These are phyloP conservation scores for Medicago truncatula DNA, from an alignment of 306 rosid species.

Conservation along the genomic window DNA sequence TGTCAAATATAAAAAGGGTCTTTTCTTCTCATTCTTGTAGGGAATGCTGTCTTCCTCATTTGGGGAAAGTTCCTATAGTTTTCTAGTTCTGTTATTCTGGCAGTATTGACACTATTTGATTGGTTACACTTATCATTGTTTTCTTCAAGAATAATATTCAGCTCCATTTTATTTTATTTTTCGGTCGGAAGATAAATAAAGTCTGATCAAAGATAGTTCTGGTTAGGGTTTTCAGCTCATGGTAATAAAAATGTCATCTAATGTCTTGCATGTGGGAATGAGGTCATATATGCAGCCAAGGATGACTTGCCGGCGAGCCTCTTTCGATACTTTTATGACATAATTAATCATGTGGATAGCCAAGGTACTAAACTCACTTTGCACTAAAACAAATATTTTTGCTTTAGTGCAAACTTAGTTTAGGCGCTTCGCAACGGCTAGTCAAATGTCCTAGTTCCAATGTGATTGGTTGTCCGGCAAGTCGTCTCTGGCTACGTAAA, in stretches of 20 bases:
- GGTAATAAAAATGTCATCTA: slow-evolving; percentile 52
- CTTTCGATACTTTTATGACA: neutral
- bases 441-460: neutral
- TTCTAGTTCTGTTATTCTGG: slow-evolving; percentile 22
- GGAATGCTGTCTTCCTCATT: slow-evolving; percentile 57
- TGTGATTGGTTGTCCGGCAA: slow-evolving; percentile 57
- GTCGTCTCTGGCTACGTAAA: slow-evolving; percentile 79
- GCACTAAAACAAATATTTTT: neutral
- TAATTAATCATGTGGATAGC: neutral
- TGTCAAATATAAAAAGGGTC: slow-evolving; percentile 21
- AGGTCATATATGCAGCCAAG: slow-evolving; percentile 94
- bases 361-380: neutral
- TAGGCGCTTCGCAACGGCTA: neutral
- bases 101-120: slow-evolving; percentile 41
- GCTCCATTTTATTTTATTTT: neutral
- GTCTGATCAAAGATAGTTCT: neutral
- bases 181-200: neutral
- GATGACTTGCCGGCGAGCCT: slow-evolving; percentile 93
- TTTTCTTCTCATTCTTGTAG: slow-evolving; percentile 43
- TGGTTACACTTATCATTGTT: slow-evolving; percentile 51
- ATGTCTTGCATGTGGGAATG: slow-evolving; percentile 89
- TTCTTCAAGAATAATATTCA: slow-evolving; percentile 14
- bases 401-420: neutral
- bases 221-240: neutral
- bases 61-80: slow-evolving; percentile 45